These are phyloP conservation scores for Taphrina betulina DNA, from an alignment of 1,139 yeast genomes.

Conservation along the genomic window DNA sequence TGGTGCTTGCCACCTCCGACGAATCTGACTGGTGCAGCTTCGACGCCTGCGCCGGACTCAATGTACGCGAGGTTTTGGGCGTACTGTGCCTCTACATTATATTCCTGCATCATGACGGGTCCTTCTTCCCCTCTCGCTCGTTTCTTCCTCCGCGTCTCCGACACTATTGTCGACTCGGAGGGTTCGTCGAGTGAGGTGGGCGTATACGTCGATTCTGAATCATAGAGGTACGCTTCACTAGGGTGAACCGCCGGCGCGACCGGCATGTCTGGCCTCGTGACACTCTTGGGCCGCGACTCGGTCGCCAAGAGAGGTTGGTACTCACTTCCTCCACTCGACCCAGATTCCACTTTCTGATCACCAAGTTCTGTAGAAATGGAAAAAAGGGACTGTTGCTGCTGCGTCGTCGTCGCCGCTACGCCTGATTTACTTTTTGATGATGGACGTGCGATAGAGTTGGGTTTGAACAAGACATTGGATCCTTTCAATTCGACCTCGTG, in stretches of 20 bases:
- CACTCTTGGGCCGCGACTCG: slow-evolving; percentile 18
- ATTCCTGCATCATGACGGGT: slow-evolving; percentile 13
- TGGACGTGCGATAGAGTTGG: slow-evolving; percentile 7
- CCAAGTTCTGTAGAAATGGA: neutral
- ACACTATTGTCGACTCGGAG: neutral
- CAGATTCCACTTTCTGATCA: neutral
- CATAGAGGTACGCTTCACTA: slow-evolving; percentile 7
- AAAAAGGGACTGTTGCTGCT: slow-evolving; percentile 4
- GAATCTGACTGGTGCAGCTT: slow-evolving; percentile 25
- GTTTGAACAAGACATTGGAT: neutral
- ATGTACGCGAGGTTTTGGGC: slow-evolving; percentile 6
- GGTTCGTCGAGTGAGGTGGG: neutral
- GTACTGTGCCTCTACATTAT: slow-evolving; percentile 13
- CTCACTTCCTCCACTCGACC: neutral
- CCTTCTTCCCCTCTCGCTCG: neutral
- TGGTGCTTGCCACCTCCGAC: slow-evolving; percentile 34
- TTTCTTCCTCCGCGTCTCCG: neutral
- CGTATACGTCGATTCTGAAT: neutral
- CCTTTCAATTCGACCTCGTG: slow-evolving; percentile 1
- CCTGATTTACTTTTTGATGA: no score
- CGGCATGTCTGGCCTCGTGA: neutral
- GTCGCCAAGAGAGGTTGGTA: slow-evolving; percentile 20
- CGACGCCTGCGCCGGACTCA: slow-evolving; percentile 7
- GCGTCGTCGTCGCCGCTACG: neutral
- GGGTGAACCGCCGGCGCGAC: slow-evolving; percentile 1